phyloP scores from a whole-genome alignment of 345 rosid genomes.

The Stellera chamaejasme region DNA sequence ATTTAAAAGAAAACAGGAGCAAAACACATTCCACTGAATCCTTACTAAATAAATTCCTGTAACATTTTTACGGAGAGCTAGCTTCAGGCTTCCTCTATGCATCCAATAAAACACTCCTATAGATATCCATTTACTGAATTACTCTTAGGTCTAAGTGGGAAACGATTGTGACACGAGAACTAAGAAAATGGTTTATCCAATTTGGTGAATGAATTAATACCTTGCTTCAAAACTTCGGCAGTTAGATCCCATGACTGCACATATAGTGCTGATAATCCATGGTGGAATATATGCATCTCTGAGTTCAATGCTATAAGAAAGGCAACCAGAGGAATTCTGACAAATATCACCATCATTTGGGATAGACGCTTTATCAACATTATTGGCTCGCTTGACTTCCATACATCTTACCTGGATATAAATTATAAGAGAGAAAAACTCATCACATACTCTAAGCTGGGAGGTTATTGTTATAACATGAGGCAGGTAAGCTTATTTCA shows the following conservation, averaged over 20 bases:
- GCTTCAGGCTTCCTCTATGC: too few species aligned
- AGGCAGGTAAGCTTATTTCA: too few species aligned
- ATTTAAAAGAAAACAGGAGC: too few species aligned
- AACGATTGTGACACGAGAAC: too few species aligned
- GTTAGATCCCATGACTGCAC: constrained; percentile 42
- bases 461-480: background rate
- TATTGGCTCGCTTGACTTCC: constrained; percentile 46
- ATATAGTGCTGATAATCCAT: constrained; percentile 72
- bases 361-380: constrained; percentile 20
- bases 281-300: constrained; percentile 65
- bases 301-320: constrained; percentile 54
- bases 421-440: constrained; percentile 12
- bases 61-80: too few species aligned
- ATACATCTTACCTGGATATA: constrained; percentile 63
- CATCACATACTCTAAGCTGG: constrained; percentile 2
- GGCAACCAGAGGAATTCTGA: constrained; percentile 19
- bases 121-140: too few species aligned
- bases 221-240: constrained; percentile 70
- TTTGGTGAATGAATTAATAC: constrained; percentile 19
- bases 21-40: too few species aligned
- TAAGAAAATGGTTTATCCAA: too few species aligned
- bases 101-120: too few species aligned
- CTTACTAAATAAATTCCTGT: too few species aligned
- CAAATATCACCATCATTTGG: constrained; percentile 15
- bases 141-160: too few species aligned